Evolutionary conservation across 2,329 filamentous ascomycete species (phyloP).

Genomic region (Aureobasidium namibiae): DNA sequence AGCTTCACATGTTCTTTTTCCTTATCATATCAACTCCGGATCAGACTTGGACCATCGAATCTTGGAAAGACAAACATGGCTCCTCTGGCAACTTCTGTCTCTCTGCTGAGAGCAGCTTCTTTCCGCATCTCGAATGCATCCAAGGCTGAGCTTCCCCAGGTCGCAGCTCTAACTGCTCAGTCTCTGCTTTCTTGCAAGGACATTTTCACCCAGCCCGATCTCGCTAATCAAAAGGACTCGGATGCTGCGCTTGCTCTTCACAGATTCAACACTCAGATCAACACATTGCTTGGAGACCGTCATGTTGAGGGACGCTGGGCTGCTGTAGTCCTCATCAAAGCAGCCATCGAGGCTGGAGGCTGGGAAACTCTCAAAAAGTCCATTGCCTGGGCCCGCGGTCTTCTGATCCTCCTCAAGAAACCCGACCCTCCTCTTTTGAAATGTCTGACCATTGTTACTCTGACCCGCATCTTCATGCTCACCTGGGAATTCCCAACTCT

Average conservation of each 20-base stretch:
- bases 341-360: conserved; percentile 71
- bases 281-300: conserved; percentile 68
- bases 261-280: conserved; percentile 71
- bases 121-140: conserved; percentile 64
- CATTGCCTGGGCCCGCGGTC: conserved; percentile 67
- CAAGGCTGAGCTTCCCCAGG: conserved; percentile 62
- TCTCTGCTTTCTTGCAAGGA: conserved; percentile 46
- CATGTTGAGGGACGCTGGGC: conserved; percentile 67
- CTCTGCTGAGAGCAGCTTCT: conserved; percentile 55
- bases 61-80: not conserved
- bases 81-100: conserved; percentile 6
- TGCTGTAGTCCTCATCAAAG: conserved; percentile 71
- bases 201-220: conserved; percentile 54
- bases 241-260: conserved; percentile 66
- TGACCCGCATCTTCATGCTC: conserved; percentile 76
- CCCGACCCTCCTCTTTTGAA: conserved; percentile 68
- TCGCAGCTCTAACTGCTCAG: conserved; percentile 60
- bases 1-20: not conserved
- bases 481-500: conserved; percentile 77
- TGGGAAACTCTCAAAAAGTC: conserved; percentile 70
- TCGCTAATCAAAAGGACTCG: conserved; percentile 50
- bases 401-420: conserved; percentile 72
- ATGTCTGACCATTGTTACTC: conserved; percentile 64
- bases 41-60: not conserved
- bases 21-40: not conserved